Percentiles rank a stretch among this genome's conserved stretches.
These are phyloP conservation scores for Cornus kousa DNA, from an alignment of 148 eudicot genomes.

Conservation along the genomic window DNA sequence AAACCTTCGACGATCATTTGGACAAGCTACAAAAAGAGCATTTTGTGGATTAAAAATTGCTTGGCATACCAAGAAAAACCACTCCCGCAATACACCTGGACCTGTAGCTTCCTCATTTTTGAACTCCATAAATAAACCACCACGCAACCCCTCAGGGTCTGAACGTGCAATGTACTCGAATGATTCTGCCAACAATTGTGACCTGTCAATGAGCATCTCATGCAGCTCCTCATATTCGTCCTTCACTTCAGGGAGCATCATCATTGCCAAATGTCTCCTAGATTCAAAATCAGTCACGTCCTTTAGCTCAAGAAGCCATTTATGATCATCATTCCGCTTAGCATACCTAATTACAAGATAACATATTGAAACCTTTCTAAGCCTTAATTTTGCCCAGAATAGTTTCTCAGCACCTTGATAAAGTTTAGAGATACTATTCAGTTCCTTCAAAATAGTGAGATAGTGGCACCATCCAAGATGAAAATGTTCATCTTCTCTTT, in stretches of 20 bases:
- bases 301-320: conserved; percentile 69
- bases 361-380: conserved; percentile 42
- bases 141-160: conserved; percentile 45
- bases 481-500: conserved; percentile 24
- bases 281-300: conserved; percentile 70
- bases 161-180: conserved; percentile 74
- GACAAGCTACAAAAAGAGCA: conserved; percentile 82
- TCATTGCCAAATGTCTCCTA: conserved; percentile 77
- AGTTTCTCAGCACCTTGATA: conserved; percentile 41
- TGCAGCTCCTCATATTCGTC: conserved; percentile 74
- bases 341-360: conserved; percentile 57
- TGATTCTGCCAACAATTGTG: conserved; percentile 76
- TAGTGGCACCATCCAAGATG: conserved; percentile 50
- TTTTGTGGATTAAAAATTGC: conserved; percentile 79
- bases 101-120: conserved; percentile 95
- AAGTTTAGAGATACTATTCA: conserved; percentile 42
- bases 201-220: conserved; percentile 92
- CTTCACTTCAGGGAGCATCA: conserved; percentile 77
- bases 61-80: conserved; percentile 87
- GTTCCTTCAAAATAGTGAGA: conserved; percentile 66
- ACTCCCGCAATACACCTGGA: conserved; percentile 91
- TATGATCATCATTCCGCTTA: conserved; percentile 45
- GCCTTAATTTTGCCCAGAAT: conserved; percentile 54
- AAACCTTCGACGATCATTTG: conserved; percentile 84
- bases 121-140: conserved; percentile 83